phyloP scores from a whole-genome alignment of 169 alveolate species.

The Cryptosporidium andersoni region DNA sequence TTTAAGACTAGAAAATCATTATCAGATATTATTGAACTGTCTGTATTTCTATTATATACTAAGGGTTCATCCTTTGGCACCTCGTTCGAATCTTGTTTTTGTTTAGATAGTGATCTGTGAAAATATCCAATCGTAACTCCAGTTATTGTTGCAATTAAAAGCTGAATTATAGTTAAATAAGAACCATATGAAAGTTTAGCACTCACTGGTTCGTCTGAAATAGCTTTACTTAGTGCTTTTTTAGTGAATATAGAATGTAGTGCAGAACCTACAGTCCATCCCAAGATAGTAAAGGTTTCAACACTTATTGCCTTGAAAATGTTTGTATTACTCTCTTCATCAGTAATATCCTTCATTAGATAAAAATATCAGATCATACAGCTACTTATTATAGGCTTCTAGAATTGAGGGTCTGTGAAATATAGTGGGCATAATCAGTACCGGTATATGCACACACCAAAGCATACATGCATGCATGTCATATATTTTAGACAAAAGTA shows the following conservation, averaged over 20 bases:
- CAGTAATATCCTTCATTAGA: constrained; percentile 29
- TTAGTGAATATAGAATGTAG: constrained; percentile 62
- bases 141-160: constrained; percentile 40
- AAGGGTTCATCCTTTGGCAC: neutral
- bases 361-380: neutral
- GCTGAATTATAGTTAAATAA: constrained; percentile 41
- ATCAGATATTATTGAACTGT: neutral
- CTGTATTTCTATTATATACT: neutral
- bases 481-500: constrained; percentile 4
- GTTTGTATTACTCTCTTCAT: constrained; percentile 6
- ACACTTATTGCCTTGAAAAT: constrained; percentile 18
- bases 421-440: neutral
- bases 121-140: constrained; percentile 10
- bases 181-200: constrained; percentile 52
- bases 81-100: neutral
- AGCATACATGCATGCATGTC: constrained; percentile 41
- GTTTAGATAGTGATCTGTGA: neutral
- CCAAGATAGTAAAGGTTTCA: constrained; percentile 48
- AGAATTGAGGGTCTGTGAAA: neutral
- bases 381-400: neutral
- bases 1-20: constrained; percentile 11
- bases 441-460: constrained; percentile 9
- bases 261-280: constrained; percentile 70
- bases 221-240: constrained; percentile 27
- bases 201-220: constrained; percentile 26